phyloP scores from a whole-genome alignment of 2,329 filamentous ascomycete genomes.

The Cladophialophora psammophila region DNA sequence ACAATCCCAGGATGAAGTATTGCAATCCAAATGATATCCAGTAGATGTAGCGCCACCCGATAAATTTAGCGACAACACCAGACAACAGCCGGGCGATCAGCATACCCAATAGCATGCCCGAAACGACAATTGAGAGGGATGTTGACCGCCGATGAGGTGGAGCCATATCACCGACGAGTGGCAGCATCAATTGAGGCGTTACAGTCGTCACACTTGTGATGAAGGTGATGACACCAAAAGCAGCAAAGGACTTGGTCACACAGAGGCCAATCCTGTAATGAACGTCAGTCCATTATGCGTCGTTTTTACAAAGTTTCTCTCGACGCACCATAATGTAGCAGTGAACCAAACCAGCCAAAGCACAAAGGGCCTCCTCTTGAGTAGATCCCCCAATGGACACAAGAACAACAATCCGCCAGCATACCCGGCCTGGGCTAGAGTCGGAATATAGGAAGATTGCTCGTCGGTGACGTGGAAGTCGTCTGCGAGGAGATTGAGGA shows the following conservation, averaged over 20 bases:
- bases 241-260: constrained; percentile 68
- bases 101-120: constrained; percentile 76
- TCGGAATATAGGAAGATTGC: constrained; percentile 71
- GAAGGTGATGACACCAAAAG: constrained; percentile 76
- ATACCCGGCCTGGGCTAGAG: constrained; percentile 80
- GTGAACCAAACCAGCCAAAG: constrained; percentile 72
- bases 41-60: constrained; percentile 78
- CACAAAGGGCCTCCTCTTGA: constrained; percentile 71
- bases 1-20: constrained; percentile 67
- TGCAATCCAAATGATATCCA: constrained; percentile 78
- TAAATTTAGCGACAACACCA: constrained; percentile 76
- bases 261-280: constrained; percentile 65
- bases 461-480: constrained; percentile 77
- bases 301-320: too few species aligned
- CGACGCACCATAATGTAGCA: constrained; percentile 66
- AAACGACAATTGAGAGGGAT: constrained; percentile 76
- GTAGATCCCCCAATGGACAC: constrained; percentile 74
- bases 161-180: constrained; percentile 79
- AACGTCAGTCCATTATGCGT: not conserved
- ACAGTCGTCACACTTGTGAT: constrained; percentile 78
- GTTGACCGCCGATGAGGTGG: constrained; percentile 72
- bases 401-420: constrained; percentile 75
- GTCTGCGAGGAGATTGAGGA: constrained; percentile 75
- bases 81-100: constrained; percentile 77
- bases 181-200: constrained; percentile 80